A percentile compares a stretch with the other conserved stretches of the same genome.
phyloP scores from a whole-genome alignment of 179 eudicot genomes.

The Carnegiea gigantea region DNA sequence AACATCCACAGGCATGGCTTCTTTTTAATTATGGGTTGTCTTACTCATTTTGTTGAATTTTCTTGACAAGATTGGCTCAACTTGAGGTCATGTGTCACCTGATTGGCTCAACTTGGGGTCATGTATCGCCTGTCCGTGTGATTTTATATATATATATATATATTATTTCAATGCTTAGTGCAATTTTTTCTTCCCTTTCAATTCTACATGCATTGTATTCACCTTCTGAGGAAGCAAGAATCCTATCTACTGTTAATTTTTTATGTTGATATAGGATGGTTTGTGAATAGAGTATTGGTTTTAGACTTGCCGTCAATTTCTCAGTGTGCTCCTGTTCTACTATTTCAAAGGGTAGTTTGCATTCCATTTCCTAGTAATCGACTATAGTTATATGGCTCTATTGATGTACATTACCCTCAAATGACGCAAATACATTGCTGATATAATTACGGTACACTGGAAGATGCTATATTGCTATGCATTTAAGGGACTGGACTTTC shows the following conservation, averaged over 20 bases:
- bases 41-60: neutral
- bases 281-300: neutral
- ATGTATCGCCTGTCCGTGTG: neutral
- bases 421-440: neutral
- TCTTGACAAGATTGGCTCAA: neutral
- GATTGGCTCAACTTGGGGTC: neutral
- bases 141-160: neutral
- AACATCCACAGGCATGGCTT: constrained; percentile 65
- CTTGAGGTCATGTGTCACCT: neutral
- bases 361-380: neutral
- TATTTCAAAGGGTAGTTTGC: neutral
- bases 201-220: neutral
- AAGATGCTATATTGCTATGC: too few species aligned
- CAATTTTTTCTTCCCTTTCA: neutral
- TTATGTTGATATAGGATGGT: too few species aligned
- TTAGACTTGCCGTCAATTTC: neutral
- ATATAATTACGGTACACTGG: neutral
- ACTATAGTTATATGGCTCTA: too few species aligned
- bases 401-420: too few species aligned
- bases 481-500: neutral
- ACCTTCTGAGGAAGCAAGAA: neutral
- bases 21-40: neutral
- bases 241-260: neutral
- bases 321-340: neutral
- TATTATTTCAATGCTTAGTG: neutral